Percentiles rank a stretch among this genome's conserved stretches.
These are phyloP conservation scores for Pichia sp. DNA, from an alignment of 1,139 yeast genomes.

Conservation along the genomic window DNA sequence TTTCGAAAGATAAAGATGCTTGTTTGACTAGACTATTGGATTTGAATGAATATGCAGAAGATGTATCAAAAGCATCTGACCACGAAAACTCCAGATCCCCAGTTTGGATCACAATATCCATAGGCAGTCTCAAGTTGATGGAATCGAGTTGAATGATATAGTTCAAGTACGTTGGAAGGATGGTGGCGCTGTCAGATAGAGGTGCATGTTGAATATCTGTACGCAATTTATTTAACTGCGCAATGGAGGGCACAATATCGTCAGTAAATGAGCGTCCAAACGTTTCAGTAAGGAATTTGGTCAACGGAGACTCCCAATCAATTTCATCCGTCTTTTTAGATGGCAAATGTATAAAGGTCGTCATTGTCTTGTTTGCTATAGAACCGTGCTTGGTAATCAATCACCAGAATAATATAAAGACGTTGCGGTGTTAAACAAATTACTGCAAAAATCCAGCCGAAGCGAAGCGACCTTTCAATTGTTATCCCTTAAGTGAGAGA, in stretches of 20 bases:
- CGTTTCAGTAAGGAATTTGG: constrained; percentile 47
- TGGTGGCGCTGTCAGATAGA: constrained; percentile 33
- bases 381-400: too few relatives aligned
- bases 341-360: constrained; percentile 31
- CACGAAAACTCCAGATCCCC: constrained; percentile 54
- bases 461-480: too few relatives aligned
- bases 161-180: constrained; percentile 46
- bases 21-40: constrained; percentile 37
- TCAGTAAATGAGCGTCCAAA: constrained; percentile 46
- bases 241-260: constrained; percentile 51
- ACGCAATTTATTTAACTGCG: constrained; percentile 50
- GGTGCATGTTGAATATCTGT: constrained; percentile 51
- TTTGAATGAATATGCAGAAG: constrained; percentile 22
- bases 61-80: constrained; percentile 59
- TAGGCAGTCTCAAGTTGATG: constrained; percentile 67
- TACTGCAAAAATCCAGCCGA: too few relatives aligned
- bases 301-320: constrained; percentile 62
- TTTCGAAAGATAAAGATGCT: constrained; percentile 75
- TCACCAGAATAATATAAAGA: too few relatives aligned
- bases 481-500: too few relatives aligned
- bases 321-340: constrained; percentile 49
- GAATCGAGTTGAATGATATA: constrained; percentile 83
- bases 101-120: constrained; percentile 23
- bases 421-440: too few relatives aligned
- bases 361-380: constrained; percentile 3